Conservation (phyloP, 192 early-diverging fungal species). For the Mortierella hygrophila region DNA sequence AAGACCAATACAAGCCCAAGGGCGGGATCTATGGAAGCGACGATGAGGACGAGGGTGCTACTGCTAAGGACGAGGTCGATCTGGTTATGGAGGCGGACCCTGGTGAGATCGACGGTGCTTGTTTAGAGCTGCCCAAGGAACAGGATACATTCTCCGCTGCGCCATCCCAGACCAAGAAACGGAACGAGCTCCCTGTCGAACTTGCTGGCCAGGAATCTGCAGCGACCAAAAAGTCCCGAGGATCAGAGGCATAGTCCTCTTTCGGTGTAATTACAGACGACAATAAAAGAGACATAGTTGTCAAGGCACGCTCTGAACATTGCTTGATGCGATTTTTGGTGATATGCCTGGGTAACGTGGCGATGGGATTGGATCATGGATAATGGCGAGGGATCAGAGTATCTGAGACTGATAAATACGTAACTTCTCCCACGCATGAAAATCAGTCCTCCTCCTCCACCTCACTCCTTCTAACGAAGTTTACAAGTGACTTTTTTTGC, state of each 20-base stretch:
- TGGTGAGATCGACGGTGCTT: constrained; percentile 51
- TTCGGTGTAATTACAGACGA: background rate
- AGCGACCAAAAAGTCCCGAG: constrained; percentile 34
- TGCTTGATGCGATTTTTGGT: no score
- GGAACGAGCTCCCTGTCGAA: constrained; percentile 28
- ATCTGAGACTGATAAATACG: no score
- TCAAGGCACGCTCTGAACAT: no score
- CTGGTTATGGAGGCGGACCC: constrained; percentile 54
- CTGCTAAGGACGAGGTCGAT: constrained; percentile 49
- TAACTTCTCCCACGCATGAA: no score
- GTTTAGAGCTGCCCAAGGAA: constrained; percentile 49
- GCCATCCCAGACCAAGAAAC: constrained; percentile 24
- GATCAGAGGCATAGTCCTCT: constrained; percentile 10
- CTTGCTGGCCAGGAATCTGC: background rate
- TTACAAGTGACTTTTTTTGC: no score
- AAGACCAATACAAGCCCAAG: constrained; percentile 18
- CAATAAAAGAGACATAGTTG: background rate
- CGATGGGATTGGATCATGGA: no score
- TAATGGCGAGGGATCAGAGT: no score
- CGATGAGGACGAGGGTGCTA: constrained; percentile 17
- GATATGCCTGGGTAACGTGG: no score
- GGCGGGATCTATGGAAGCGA: constrained; percentile 41
- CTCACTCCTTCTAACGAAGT: no score
- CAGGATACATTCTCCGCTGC: constrained; percentile 6
- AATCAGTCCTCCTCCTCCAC: no score